These are phyloP conservation scores for Mucor circinelloides DNA, from an alignment of 371 early-diverging fungal genomes.

Conservation along the genomic window DNA sequence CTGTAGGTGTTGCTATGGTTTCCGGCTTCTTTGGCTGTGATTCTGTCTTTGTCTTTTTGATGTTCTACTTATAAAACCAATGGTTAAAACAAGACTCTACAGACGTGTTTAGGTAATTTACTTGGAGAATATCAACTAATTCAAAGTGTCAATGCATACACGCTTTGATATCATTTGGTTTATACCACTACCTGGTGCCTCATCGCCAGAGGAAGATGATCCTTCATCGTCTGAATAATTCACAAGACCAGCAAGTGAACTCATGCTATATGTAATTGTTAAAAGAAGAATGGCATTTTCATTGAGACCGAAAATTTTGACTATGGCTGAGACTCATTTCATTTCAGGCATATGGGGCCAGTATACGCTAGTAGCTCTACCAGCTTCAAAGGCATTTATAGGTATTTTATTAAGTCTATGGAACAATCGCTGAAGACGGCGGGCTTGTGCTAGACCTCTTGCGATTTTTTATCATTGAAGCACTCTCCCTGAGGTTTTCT, in stretches of 20 bases:
- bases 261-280: conserved; percentile 12
- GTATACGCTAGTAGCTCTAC: no score
- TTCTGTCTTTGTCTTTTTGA: not conserved
- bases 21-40: not conserved
- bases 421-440: conserved; percentile 1
- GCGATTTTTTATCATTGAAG: conserved; percentile 5
- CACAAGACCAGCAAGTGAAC: conserved; percentile 30
- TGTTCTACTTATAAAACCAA: not conserved
- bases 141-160: not conserved
- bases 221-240: conserved; percentile 43
- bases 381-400: no score
- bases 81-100: not conserved
- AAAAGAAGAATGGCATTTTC: not conserved
- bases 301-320: not conserved
- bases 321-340: not conserved
- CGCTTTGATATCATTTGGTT: not conserved
- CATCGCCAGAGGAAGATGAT: conserved; percentile 26
- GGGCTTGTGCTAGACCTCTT: conserved; percentile 23
- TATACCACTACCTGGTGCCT: conserved; percentile 13
- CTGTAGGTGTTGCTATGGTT: not conserved
- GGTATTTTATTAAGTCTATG: not conserved
- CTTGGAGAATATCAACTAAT: not conserved
- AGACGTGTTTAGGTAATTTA: not conserved
- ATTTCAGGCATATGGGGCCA: no score
- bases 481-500: not conserved